Conservation (phyloP, 2,329 filamentous ascomycete species). For the Neopestalotiopsis rosae region DNA sequence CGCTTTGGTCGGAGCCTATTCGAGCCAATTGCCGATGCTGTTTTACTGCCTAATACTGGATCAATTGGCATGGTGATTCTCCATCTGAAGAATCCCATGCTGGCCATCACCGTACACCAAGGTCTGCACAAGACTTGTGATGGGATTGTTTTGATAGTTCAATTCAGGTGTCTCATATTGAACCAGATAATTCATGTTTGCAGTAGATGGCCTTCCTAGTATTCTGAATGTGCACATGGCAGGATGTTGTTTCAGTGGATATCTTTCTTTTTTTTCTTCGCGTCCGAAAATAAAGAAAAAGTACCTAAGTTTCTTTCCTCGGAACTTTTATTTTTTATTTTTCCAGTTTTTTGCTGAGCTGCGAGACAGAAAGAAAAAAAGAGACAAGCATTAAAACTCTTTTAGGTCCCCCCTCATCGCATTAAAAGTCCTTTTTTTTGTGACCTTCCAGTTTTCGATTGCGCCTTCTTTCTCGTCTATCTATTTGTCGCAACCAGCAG, state of each 20-base stretch:
- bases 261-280: slow-evolving; percentile 5
- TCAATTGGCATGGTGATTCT: no score
- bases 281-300: slow-evolving; percentile 4
- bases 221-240: background rate
- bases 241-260: background rate
- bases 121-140: no score
- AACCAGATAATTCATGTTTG: background rate
- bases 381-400: background rate
- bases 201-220: background rate
- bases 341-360: slow-evolving; percentile 5
- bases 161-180: no score
- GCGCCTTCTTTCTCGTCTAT: background rate
- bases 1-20: background rate
- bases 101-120: no score
- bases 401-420: slow-evolving; percentile 1
- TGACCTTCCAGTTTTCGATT: slow-evolving; percentile 3
- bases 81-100: no score
- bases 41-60: background rate
- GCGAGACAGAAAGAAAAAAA: slow-evolving; percentile 4
- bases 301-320: slow-evolving; percentile 4
- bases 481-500: background rate
- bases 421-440: no score
- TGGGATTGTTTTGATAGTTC: no score
- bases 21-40: background rate
- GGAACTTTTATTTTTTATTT: slow-evolving; percentile 14